A percentile compares a stretch with the other conserved stretches of the same genome.
Evolutionary conservation across 2,329 filamentous ascomycete genomes (phyloP).

Genomic region (Alternaria longipes): DNA sequence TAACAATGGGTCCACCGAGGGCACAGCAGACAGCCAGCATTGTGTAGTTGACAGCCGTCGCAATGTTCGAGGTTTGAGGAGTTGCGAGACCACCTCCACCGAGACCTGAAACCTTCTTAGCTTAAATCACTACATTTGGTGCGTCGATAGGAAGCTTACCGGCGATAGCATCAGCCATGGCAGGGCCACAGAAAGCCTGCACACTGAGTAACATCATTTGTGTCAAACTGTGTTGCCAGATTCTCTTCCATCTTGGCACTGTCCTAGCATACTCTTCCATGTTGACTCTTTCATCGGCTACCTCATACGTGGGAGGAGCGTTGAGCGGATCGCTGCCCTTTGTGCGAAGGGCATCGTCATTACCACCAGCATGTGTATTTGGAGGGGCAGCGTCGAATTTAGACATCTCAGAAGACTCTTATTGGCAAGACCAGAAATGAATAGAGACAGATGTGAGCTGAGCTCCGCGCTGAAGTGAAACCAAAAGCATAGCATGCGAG

Average conservation of each 20-base stretch:
- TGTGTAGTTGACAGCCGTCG: slow-evolving; percentile 43
- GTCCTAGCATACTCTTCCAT: slow-evolving; percentile 45
- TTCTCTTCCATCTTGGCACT: slow-evolving; percentile 55
- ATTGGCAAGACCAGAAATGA: neutral
- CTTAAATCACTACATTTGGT: neutral
- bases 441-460: neutral
- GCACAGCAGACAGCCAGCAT: slow-evolving; percentile 49
- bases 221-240: slow-evolving; percentile 59
- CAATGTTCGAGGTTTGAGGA: slow-evolving; percentile 56
- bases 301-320: slow-evolving; percentile 22
- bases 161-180: slow-evolving; percentile 45
- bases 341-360: slow-evolving; percentile 40
- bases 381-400: slow-evolving; percentile 42
- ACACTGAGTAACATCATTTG: slow-evolving; percentile 60
- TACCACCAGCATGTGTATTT: slow-evolving; percentile 45
- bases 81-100: slow-evolving; percentile 58
- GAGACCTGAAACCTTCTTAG: slow-evolving; percentile 25
- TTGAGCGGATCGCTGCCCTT: slow-evolving; percentile 40
- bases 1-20: slow-evolving; percentile 57
- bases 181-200: slow-evolving; percentile 54
- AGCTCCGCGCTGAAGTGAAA: slow-evolving; percentile 13
- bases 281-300: slow-evolving; percentile 47
- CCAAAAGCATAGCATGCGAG: slow-evolving; percentile 8
- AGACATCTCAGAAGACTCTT: slow-evolving; percentile 33
- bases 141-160: slow-evolving; percentile 15